Conservation (phyloP, 805 yeast species). For the Hanseniaspora nectarophila region DNA sequence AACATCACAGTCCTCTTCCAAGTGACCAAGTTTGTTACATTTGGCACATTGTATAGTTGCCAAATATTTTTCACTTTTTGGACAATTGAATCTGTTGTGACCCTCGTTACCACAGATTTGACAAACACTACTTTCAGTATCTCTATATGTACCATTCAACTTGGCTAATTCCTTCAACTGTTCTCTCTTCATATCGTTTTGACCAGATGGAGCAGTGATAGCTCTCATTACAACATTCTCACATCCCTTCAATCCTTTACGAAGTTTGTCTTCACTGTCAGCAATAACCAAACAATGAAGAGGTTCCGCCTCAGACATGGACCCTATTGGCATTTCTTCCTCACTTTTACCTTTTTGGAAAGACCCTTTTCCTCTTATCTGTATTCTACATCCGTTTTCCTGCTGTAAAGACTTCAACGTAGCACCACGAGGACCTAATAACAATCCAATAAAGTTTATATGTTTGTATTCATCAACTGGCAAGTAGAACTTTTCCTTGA, state of each 20-base stretch:
- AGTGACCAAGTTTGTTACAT: slow-evolving; percentile 79
- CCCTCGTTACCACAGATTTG: slow-evolving; percentile 55
- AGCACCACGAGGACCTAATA: slow-evolving; percentile 92
- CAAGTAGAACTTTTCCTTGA: slow-evolving; percentile 69
- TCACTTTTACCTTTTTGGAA: slow-evolving; percentile 78
- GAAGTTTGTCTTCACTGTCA: slow-evolving; percentile 65
- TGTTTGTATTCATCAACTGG: slow-evolving; percentile 83
- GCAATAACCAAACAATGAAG: slow-evolving; percentile 80
- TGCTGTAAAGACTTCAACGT: slow-evolving; percentile 70
- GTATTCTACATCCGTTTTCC: slow-evolving; percentile 78
- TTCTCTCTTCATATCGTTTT: slow-evolving; percentile 78
- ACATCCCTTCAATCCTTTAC: slow-evolving; percentile 61
- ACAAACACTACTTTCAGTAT: slow-evolving; percentile 53
- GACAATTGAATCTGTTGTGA: slow-evolving; percentile 57
- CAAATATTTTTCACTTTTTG: slow-evolving; percentile 38
- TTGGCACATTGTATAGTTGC: slow-evolving; percentile 53
- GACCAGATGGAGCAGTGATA: slow-evolving; percentile 81
- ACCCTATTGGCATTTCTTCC: slow-evolving; percentile 35
- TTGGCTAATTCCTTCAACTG: slow-evolving; percentile 88
- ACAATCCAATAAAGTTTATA: slow-evolving; percentile 79
- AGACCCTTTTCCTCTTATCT: slow-evolving; percentile 90
- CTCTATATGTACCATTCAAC: slow-evolving; percentile 85
- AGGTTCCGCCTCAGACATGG: slow-evolving; percentile 60
- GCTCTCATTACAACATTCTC: slow-evolving; percentile 72
- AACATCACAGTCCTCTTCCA: slow-evolving; percentile 66